Base-by-base conservation (phyloP, 495 filamentous ascomycete genomes). In the Xylaria telfairii region DNA sequence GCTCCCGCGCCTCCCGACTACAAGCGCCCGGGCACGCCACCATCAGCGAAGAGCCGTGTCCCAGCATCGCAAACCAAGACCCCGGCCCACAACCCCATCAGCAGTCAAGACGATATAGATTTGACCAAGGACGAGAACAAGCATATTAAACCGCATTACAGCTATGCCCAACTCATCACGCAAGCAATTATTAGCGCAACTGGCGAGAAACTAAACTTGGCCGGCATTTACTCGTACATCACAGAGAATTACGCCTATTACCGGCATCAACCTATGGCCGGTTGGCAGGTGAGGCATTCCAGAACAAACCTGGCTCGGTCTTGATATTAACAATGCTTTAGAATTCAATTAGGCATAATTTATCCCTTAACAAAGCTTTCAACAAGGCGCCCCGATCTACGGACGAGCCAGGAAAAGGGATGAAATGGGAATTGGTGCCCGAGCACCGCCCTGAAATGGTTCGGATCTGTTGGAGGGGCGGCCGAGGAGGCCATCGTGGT, bases 301-400 rank as follows among this genome's bases (percentile, higher is more conserved):
- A n/a, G 32, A 53, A 61, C 17, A 32, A 10, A 32, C 66, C 1
- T 62, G 15, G 32, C 15, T 41, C 13, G 28, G n/a, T 26, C 54
- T 47, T 13, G 19, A 59, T 34, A 24, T 46, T 69, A 54, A 69
- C 30, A 9, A n/a, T 54, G 10, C 59, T 41, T 19, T 74, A 96
- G 91, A 99, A 99, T 73, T 97, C 94, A 1, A 99, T 99, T 73
- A 90, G 96, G 2, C 96, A 99, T 73, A 98, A 98, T 73, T 81
- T 99, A 24, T 98, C 96, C 3, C 80, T 99, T 60, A 97, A 96
- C 76, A 95, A 97, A 80, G 88, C 90, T 0, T 99, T 99, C 78
- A 88, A 92, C 71, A 98, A 98, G 79, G 91, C 97, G 6, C 91
- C 96, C 30, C 91, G 96, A 44, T 88, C 92, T 6, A 96, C 94